Percentiles rank a stretch among this genome's conserved stretches.
Conservation (phyloP, 2,329 filamentous ascomycete genomes). For the Fusarium sp. region DNA sequence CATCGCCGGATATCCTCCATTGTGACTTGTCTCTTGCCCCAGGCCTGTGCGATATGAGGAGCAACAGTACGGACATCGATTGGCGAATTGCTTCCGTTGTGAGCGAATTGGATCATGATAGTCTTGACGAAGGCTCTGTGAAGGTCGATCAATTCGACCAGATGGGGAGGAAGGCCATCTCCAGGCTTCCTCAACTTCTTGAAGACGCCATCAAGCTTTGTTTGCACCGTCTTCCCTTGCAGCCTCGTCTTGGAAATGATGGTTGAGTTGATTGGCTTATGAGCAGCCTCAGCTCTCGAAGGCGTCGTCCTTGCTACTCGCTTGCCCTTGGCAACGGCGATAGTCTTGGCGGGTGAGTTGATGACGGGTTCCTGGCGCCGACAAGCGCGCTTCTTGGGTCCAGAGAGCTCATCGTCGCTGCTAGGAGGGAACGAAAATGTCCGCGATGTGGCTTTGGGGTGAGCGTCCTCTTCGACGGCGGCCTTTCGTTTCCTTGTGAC, state of each 20-base stretch:
- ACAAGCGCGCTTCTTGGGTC: conserved; percentile 43
- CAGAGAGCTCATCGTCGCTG: conserved; percentile 44
- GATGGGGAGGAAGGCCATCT: conserved; percentile 57
- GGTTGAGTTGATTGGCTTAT: conserved; percentile 46
- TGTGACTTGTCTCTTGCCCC: conserved; percentile 74
- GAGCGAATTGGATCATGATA: conserved; percentile 71
- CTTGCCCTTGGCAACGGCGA: conserved; percentile 44
- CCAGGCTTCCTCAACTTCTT: conserved; percentile 45
- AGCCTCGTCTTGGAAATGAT: conserved; percentile 45
- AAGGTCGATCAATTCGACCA: conserved; percentile 67
- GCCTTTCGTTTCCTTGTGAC: conserved; percentile 53
- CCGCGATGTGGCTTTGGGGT: conserved; percentile 38
- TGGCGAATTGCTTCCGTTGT: conserved; percentile 69
- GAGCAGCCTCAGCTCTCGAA: conserved; percentile 43
- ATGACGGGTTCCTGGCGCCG: conserved; percentile 39
- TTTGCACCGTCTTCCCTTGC: conserved; percentile 45
- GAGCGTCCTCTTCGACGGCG: conserved; percentile 40
- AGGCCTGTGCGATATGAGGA: conserved; percentile 69
- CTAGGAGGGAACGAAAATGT: conserved; percentile 48
- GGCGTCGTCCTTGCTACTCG: conserved; percentile 43
- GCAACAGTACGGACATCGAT: conserved; percentile 69
- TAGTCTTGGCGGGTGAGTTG: conserved; percentile 6
- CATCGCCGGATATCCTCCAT: conserved; percentile 71
- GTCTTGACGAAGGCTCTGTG: conserved; percentile 73
- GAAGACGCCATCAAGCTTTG: conserved; percentile 53